Evolutionary conservation across 2,329 filamentous ascomycete genomes (phyloP).

Genomic region (Alternaria arbusti): DNA sequence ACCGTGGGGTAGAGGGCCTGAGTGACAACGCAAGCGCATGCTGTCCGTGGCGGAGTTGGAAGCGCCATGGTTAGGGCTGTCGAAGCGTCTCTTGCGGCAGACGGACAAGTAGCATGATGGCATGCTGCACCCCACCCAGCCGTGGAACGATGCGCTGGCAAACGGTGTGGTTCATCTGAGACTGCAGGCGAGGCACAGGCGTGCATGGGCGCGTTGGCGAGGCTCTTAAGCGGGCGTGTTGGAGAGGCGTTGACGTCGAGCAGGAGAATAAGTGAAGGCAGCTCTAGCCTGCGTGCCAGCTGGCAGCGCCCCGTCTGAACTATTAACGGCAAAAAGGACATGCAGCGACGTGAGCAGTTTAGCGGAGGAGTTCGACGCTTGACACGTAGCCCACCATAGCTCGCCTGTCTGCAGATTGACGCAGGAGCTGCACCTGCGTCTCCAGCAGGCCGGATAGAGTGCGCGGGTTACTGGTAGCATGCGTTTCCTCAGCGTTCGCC

Average conservation of each 20-base stretch:
- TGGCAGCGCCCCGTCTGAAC: slow-evolving; percentile 44
- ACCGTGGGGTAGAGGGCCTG: slow-evolving; percentile 26
- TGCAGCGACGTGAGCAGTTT: slow-evolving; percentile 42
- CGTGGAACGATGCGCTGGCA: slow-evolving; percentile 34
- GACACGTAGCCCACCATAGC: slow-evolving; percentile 46
- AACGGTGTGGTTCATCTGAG: slow-evolving; percentile 23
- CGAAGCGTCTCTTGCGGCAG: slow-evolving; percentile 8
- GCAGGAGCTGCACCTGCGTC: slow-evolving; percentile 48
- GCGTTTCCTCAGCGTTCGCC: slow-evolving; percentile 32
- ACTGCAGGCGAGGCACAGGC: slow-evolving; percentile 29
- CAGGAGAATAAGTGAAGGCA: slow-evolving; percentile 25
- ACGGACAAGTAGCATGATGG: slow-evolving; percentile 17
- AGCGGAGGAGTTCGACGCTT: slow-evolving; percentile 43
- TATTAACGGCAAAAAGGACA: slow-evolving; percentile 33
- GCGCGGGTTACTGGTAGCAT: slow-evolving; percentile 44
- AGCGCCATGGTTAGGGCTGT: slow-evolving; percentile 17
- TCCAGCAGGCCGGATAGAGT: slow-evolving; percentile 42
- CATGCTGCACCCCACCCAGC: slow-evolving; percentile 22
- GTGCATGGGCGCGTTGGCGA: slow-evolving; percentile 28
- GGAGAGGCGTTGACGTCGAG: slow-evolving; percentile 26
- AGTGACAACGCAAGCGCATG: slow-evolving; percentile 20
- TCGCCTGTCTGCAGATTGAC: slow-evolving; percentile 49
- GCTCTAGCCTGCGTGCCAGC: slow-evolving; percentile 42
- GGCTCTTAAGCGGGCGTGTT: slow-evolving; percentile 19
- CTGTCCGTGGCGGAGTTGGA: slow-evolving; percentile 31